A percentile compares a stretch with the other conserved stretches of the same genome.
Evolutionary conservation across 106 monocot genomes (phyloP).

Genomic region (Amphibolis antarctica): DNA sequence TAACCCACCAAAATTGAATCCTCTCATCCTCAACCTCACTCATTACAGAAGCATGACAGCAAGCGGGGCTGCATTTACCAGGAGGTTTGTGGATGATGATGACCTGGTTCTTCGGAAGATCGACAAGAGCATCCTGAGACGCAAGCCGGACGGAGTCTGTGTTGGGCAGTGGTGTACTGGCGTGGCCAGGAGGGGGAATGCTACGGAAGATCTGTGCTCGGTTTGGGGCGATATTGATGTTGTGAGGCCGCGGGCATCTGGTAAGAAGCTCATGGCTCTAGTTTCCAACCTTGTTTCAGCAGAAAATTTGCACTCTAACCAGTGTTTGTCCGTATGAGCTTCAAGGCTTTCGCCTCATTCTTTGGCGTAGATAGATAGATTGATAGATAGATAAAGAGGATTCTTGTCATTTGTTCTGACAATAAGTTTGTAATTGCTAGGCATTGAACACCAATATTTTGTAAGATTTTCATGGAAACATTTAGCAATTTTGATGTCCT

Average conservation of each 20-base stretch:
- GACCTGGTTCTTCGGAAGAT: conserved; percentile 41
- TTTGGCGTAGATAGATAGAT: neutral
- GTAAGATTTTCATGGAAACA: no score
- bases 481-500: no score
- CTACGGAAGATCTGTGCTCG: conserved; percentile 19
- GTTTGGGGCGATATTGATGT: conserved; percentile 38
- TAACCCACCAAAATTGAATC: conserved; percentile 50
- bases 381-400: no score
- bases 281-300: conserved; percentile 26
- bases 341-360: neutral
- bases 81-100: conserved; percentile 42
- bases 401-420: no score
- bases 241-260: conserved; percentile 24
- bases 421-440: no score
- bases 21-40: conserved; percentile 44
- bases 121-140: conserved; percentile 39
- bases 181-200: neutral
- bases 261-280: conserved; percentile 30
- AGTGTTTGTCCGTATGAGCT: conserved; percentile 21
- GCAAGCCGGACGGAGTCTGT: conserved; percentile 16
- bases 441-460: no score
- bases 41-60: conserved; percentile 40
- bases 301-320: conserved; percentile 29
- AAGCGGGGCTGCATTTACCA: conserved; percentile 62
- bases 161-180: conserved; percentile 48